Evolutionary conservation across 2,329 filamentous ascomycete species (phyloP).

Genomic region (Sordariomycetes sp.): DNA sequence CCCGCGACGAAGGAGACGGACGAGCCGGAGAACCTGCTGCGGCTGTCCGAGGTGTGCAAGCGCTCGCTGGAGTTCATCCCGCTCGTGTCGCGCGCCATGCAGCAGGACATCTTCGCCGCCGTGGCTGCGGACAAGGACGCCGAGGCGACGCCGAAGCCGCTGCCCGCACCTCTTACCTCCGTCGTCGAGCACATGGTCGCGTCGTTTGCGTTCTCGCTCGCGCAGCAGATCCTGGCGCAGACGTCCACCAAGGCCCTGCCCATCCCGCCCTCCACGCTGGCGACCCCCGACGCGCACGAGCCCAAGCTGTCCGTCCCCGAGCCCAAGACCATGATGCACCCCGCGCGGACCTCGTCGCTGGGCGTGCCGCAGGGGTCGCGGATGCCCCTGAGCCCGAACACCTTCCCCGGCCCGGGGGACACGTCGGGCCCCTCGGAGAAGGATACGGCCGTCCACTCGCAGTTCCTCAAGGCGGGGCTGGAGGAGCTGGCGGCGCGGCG

Average conservation of each 20-base stretch:
- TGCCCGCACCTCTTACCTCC: background rate
- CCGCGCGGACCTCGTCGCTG: conserved; percentile 53
- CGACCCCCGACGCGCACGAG: conserved; percentile 36
- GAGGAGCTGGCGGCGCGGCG: conserved; percentile 75
- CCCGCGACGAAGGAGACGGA: conserved; percentile 37
- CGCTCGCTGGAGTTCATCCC: conserved; percentile 78
- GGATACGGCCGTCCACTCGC: conserved; percentile 27
- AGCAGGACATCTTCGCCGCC: conserved; percentile 63
- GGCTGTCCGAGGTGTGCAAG: conserved; percentile 79
- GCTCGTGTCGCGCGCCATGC: conserved; percentile 66
- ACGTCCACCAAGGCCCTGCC: conserved; percentile 60
- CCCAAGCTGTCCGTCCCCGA: conserved; percentile 54
- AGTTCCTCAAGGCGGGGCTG: conserved; percentile 53
- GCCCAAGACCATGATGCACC: conserved; percentile 62
- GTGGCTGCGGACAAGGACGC: conserved; percentile 25
- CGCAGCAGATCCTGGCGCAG: conserved; percentile 66
- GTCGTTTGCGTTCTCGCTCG: conserved; percentile 68
- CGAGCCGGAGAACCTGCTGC: conserved; percentile 62
- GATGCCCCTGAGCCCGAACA: conserved; percentile 35
- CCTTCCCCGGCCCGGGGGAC: conserved; percentile 37
- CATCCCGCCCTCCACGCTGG: conserved; percentile 49
- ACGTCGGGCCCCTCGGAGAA: conserved; percentile 25
- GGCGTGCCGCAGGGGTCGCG: conserved; percentile 26
- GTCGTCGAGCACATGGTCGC: conserved; percentile 45
- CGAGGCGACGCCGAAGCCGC: conserved; percentile 14